Evolutionary conservation across 208 protist species (phyloP), one percentile per base, ranked within the genome.

Genomic region (Leishmania martiniquensis): DNA sequence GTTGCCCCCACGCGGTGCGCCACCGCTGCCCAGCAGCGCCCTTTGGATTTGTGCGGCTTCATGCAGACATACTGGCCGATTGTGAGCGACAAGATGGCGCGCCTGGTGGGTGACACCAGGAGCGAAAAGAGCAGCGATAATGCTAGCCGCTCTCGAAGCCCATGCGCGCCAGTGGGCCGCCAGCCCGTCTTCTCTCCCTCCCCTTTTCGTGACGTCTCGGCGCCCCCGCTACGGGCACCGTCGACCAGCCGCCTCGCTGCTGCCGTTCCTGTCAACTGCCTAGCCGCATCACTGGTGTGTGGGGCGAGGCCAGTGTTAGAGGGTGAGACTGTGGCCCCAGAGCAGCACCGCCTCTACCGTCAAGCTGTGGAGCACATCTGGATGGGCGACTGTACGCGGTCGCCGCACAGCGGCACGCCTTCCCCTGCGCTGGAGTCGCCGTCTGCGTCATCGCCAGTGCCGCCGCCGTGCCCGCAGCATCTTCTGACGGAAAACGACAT

Each of bases 51-150:
- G 32, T 78, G 68, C 42, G 51, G n/a, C 17, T 79, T 79, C 32
- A 83, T 83, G 80, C 73, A 83, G 74, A 72, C 74, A 1, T 83
- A 72, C 73, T 83, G 80, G 80, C 80, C 80, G 29, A 34, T 74
- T 9, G 80, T 79, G 51, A 83, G 74, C 32, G 80, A 83, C n/a
- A 69, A 66, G 52, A 72, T 83, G 80, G 80, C 80, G 2, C 67
- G 57, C 25, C 29, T 78, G 22, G 57, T 79, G 4, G 69, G 59
- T 54, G 70, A 79, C 66, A 59, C 57, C 20, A 68, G 80, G 80
- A 79, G 74, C 49, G 60, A 67, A 60, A 67, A 78, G 60, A 78
- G 80, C 74, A 74, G 60, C 25, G 65, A 69, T 68, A 68, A 55
- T 55, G 47, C 54, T 34, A 51, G 66, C 54, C 39, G 34, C 70